These are phyloP conservation scores for Russula vinacea DNA, from an alignment of 768 basidiomycete species.

Conservation along the genomic window DNA sequence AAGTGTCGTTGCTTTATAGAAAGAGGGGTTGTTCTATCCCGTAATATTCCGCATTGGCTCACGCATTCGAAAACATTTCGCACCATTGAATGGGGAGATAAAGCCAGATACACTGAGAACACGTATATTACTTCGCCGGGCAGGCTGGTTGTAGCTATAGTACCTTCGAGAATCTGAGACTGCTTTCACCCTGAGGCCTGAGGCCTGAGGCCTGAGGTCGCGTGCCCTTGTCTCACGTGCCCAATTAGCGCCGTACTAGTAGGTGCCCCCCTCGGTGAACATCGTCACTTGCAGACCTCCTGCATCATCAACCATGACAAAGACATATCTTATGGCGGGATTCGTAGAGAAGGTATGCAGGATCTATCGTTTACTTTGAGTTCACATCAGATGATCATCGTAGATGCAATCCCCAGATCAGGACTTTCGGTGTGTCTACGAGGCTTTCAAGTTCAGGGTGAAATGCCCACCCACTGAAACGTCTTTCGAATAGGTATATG, in stretches of 20 bases:
- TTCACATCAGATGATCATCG: constrained; percentile 9
- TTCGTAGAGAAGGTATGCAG: constrained; percentile 67
- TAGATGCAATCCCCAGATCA: constrained; percentile 88
- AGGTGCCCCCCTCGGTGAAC: too few relatives aligned
- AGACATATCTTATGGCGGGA: constrained; percentile 79
- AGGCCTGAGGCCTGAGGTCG: too few relatives aligned
- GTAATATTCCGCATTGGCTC: constrained; percentile 25
- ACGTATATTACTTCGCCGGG: constrained; percentile 30
- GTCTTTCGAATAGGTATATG: constrained; percentile 71
- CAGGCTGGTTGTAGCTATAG: constrained; percentile 18
- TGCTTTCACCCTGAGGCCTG: neutral
- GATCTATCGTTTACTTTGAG: constrained; percentile 30
- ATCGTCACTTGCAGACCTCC: too few relatives aligned
- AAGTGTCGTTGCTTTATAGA: constrained; percentile 3
- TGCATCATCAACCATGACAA: constrained; percentile 55
- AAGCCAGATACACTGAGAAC: constrained; percentile 34
- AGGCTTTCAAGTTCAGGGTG: too few relatives aligned
- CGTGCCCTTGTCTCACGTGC: neutral
- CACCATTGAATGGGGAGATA: constrained; percentile 35
- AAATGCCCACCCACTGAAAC: constrained; percentile 25
- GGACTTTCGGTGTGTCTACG: constrained; percentile 69
- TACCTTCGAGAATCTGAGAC: neutral
- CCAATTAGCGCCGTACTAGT: too few relatives aligned
- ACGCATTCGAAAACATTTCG: constrained; percentile 29
- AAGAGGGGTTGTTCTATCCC: constrained; percentile 27